phyloP scores from a whole-genome alignment of 345 rosid genomes.

The Eucalyptus cloeziana region DNA sequence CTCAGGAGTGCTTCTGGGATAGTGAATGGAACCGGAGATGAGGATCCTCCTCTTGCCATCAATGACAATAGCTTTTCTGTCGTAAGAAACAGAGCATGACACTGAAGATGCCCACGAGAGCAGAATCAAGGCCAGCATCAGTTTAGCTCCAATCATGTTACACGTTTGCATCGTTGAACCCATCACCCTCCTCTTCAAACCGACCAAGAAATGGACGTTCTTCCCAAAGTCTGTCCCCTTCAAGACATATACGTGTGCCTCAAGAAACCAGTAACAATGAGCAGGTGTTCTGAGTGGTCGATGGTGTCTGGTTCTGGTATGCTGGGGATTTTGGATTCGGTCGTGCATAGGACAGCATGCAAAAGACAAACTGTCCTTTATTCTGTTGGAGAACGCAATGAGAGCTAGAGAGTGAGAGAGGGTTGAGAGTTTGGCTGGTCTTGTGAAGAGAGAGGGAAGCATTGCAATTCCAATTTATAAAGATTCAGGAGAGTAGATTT shows the following conservation, averaged over 20 bases:
- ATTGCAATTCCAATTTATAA: not conserved
- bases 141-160: not conserved
- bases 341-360: not conserved
- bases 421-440: not conserved
- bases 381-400: not conserved
- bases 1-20: conserved; percentile 86
- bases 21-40: conserved; percentile 94
- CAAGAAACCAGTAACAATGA: not conserved
- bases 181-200: not conserved
- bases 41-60: conserved; percentile 77
- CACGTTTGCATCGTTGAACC: not conserved
- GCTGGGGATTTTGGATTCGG: not conserved
- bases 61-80: conserved; percentile 49
- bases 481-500: not conserved
- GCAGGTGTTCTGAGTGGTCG: not conserved
- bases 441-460: not conserved
- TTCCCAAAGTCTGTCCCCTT: not conserved
- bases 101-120: not conserved
- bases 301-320: not conserved
- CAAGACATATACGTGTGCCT: not conserved
- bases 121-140: not conserved
- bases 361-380: not conserved
- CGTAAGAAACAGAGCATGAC: conserved; percentile 2
- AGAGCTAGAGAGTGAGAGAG: not conserved
- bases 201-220: not conserved